A percentile compares a stretch with the other conserved stretches of the same genome.
Conservation (phyloP, 208 protist genomes). For the Herpetomonas tarakana region DNA sequence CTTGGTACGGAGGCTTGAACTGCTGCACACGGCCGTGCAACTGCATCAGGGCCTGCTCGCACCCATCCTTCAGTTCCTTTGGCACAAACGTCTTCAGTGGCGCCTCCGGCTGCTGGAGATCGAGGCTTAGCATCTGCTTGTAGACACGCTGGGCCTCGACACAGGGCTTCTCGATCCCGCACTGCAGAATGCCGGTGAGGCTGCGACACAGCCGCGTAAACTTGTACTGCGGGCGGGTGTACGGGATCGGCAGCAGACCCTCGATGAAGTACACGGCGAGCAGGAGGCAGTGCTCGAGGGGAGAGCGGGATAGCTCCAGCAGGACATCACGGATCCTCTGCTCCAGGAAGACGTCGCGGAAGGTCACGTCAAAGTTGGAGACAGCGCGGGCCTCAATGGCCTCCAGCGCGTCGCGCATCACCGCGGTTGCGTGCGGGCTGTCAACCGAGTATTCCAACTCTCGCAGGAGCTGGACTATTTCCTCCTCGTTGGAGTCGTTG, state of each 20-base stretch:
- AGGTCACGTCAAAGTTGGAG: constrained; percentile 71
- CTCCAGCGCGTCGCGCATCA: constrained; percentile 72
- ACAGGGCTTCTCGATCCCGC: constrained; percentile 56
- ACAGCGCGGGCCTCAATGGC: constrained; percentile 78
- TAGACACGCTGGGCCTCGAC: constrained; percentile 77
- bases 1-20: constrained; percentile 41
- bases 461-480: constrained; percentile 72
- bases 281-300: constrained; percentile 45
- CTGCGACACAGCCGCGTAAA: constrained; percentile 82
- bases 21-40: constrained; percentile 70
- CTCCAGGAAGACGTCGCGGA: constrained; percentile 79
- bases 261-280: constrained; percentile 78
- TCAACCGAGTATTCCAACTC: constrained; percentile 75
- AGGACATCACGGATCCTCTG: constrained; percentile 80
- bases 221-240: constrained; percentile 77
- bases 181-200: constrained; percentile 67
- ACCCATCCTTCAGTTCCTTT: constrained; percentile 84
- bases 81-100: constrained; percentile 81
- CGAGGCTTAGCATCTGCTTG: constrained; percentile 63
- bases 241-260: constrained; percentile 71
- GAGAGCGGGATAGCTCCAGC: constrained; percentile 54
- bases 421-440: constrained; percentile 48
- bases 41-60: constrained; percentile 76
- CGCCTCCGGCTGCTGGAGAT: constrained; percentile 41
- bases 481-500: constrained; percentile 50